A percentile compares a stretch with the other conserved stretches of the same genome.
Evolutionary conservation across 805 yeast species (phyloP).

Genomic region (Ogataea angusta): DNA sequence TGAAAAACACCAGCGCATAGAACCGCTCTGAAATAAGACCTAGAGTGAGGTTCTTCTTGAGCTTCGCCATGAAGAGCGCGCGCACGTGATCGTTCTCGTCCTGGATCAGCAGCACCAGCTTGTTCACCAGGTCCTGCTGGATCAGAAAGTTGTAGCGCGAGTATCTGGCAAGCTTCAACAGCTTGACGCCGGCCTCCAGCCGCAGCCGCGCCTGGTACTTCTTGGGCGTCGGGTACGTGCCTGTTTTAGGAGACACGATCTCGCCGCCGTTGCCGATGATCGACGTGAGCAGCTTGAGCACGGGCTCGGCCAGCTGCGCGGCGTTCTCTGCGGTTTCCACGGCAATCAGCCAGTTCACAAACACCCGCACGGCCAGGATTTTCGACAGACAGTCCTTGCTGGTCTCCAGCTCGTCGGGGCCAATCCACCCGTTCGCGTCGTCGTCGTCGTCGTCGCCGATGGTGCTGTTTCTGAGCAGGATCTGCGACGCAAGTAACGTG

Average conservation of each 20-base stretch:
- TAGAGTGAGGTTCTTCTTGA: constrained; percentile 50
- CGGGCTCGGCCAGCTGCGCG: constrained; percentile 52
- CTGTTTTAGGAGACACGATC: constrained; percentile 45
- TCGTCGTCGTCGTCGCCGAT: constrained; percentile 44
- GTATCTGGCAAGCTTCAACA: constrained; percentile 61
- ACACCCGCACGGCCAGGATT: constrained; percentile 45
- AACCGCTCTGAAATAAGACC: constrained; percentile 61
- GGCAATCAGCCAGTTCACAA: constrained; percentile 52
- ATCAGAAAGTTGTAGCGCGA: constrained; percentile 52
- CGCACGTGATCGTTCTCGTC: constrained; percentile 66
- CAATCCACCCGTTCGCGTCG: constrained; percentile 45
- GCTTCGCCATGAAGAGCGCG: constrained; percentile 41
- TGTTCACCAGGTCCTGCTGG: constrained; percentile 47
- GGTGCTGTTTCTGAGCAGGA: constrained; percentile 51
- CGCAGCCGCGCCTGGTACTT: constrained; percentile 59
- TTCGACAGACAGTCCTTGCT: constrained; percentile 25
- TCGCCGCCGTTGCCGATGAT: constrained; percentile 78
- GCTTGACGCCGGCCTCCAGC: constrained; percentile 60
- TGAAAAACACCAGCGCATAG: constrained; percentile 63
- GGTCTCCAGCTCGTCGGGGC: constrained; percentile 19
- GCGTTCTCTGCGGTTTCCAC: constrained; percentile 37
- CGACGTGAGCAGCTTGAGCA: constrained; percentile 62
- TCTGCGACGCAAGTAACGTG: constrained; percentile 54
- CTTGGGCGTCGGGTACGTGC: constrained; percentile 58
- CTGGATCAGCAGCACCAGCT: constrained; percentile 57